Evolutionary conservation across 495 filamentous ascomycete genomes (phyloP).

Genomic region (Penicillium canariense): DNA sequence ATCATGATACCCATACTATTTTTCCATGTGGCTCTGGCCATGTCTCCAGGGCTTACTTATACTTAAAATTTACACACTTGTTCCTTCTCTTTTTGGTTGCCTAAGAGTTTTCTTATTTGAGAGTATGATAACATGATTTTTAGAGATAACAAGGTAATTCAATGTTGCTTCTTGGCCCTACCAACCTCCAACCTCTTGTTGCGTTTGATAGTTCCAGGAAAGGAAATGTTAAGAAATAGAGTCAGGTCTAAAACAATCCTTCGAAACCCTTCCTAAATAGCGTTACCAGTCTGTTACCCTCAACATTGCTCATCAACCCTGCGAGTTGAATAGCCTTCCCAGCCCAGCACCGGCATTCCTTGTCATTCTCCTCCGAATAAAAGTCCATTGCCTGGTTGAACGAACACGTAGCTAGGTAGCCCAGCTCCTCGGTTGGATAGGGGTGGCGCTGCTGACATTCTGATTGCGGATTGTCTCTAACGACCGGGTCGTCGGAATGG

Average conservation of each 20-base stretch:
- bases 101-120: not conserved
- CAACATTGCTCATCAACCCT: slow-evolving; percentile 45
- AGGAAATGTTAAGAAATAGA: too few relatives aligned
- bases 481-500: not conserved
- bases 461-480: too few relatives aligned
- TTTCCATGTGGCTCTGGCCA: slow-evolving; percentile 3
- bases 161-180: not conserved
- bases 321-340: slow-evolving; percentile 64
- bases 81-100: not conserved
- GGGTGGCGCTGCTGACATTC: not conserved
- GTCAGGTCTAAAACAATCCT: slow-evolving; percentile 38
- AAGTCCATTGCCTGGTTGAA: slow-evolving; percentile 80
- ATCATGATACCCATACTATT: slow-evolving; percentile 42
- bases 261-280: slow-evolving; percentile 54
- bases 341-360: slow-evolving; percentile 61
- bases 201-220: not conserved
- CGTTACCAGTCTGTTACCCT: slow-evolving; percentile 41
- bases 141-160: not conserved
- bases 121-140: not conserved
- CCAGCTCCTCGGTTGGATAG: slow-evolving; percentile 70
- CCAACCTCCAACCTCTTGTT: not conserved
- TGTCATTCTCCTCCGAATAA: slow-evolving; percentile 56
- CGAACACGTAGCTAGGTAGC: slow-evolving; percentile 69
- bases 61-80: slow-evolving; percentile 3
- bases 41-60: slow-evolving; percentile 4